Percentiles rank a stretch among this genome's conserved stretches.
phyloP scores from a whole-genome alignment of 2,329 filamentous ascomycete genomes.

The Cordyceps sp. region DNA sequence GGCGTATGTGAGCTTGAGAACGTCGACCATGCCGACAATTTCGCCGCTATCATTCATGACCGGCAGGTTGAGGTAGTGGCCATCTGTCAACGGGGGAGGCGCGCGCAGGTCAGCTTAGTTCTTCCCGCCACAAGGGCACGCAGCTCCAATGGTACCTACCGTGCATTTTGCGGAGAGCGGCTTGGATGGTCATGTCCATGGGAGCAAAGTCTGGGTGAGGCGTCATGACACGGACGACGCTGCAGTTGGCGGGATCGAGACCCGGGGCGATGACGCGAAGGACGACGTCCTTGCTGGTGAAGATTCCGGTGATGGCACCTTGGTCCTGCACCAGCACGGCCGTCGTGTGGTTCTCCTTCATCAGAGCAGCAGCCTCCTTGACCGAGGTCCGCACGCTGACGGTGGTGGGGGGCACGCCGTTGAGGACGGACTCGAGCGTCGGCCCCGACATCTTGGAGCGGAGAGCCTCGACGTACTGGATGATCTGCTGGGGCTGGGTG shows the following conservation, averaged over 20 bases:
- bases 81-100: slow-evolving; percentile 57
- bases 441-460: slow-evolving; percentile 95
- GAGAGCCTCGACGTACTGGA: slow-evolving; percentile 94
- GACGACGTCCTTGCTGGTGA: slow-evolving; percentile 98
- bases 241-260: slow-evolving; percentile 85
- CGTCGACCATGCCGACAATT: slow-evolving; percentile 98
- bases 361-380: slow-evolving; percentile 83
- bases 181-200: slow-evolving; percentile 98
- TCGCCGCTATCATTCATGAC: slow-evolving; percentile 97
- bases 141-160: too few relatives aligned
- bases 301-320: slow-evolving; percentile 94
- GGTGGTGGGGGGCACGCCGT: slow-evolving; percentile 79
- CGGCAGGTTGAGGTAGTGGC: slow-evolving; percentile 92
- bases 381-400: slow-evolving; percentile 93
- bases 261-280: slow-evolving; percentile 94
- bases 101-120: too few relatives aligned
- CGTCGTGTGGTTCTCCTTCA: slow-evolving; percentile 99
- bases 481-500: slow-evolving; percentile 94
- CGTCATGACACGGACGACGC: slow-evolving; percentile 97
- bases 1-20: slow-evolving; percentile 93
- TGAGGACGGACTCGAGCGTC: slow-evolving; percentile 85
- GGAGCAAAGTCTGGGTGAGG: slow-evolving; percentile 97
- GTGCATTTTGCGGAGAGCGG: slow-evolving; percentile 97
- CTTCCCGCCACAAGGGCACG: too few relatives aligned
- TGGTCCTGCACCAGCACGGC: slow-evolving; percentile 93